phyloP scores from a whole-genome alignment of 164 flowering plant species.

The Echeveria elegans region DNA sequence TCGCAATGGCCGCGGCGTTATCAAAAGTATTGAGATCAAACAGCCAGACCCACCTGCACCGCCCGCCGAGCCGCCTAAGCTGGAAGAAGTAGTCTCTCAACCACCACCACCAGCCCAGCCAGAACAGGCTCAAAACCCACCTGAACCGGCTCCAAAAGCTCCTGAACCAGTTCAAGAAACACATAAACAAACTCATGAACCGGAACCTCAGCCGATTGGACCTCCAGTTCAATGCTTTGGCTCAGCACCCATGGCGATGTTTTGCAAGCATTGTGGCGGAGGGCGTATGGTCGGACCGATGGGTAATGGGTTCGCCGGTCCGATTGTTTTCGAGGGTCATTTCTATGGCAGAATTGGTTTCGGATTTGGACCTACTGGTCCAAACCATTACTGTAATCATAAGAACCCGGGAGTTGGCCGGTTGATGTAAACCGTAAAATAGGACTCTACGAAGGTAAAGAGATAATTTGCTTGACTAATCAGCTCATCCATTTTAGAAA shows the following conservation, averaged over 20 bases:
- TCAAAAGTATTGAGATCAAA: conserved; percentile 44
- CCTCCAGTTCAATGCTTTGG: conserved; percentile 8
- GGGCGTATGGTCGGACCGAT: not conserved
- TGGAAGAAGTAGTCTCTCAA: conserved; percentile 4
- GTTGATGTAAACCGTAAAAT: conserved; percentile 29
- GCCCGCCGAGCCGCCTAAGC: conserved; percentile 2
- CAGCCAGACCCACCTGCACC: conserved; percentile 16
- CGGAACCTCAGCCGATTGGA: not conserved
- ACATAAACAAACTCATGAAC: not conserved
- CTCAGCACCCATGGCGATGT: not conserved
- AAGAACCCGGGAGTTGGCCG: conserved; percentile 25
- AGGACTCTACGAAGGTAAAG: too few relatives aligned
- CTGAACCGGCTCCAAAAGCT: conserved; percentile 10
- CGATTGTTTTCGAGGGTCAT: not conserved
- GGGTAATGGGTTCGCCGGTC: not conserved
- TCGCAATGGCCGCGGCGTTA: conserved; percentile 33
- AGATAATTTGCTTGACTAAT: too few relatives aligned
- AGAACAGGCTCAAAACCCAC: conserved; percentile 1
- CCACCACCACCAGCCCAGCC: conserved; percentile 13
- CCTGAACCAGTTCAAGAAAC: conserved; percentile 11
- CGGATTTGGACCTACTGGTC: not conserved
- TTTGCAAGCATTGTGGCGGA: not conserved
- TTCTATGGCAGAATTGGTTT: not conserved
- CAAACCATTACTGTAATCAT: conserved; percentile 18
- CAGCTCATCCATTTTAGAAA: too few relatives aligned